Evolutionary conservation across 257 asterid genomes (phyloP), one percentile per base, ranked within the genome.

Genomic region (Euphrasia confusa): DNA sequence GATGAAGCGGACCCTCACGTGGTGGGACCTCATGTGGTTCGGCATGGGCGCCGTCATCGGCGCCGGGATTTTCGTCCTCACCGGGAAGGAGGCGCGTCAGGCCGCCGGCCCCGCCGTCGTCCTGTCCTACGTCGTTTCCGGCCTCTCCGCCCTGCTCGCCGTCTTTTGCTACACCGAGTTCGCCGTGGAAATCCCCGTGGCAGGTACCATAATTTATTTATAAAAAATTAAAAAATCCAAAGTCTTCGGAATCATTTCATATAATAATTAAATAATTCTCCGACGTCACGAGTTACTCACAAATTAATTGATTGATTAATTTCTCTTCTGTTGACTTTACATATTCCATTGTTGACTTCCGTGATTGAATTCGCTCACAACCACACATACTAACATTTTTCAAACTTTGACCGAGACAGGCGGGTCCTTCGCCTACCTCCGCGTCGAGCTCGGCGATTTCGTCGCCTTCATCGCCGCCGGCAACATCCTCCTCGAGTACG

Each of bases 361-460:
- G 13, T 21, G 24, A 21, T 21, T 21, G 24, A 21, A 21, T 21
- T 21, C 1, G 24, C 24, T 21, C 24, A 21, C 24, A 21, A 21
- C 24, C 24, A 21, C 24, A 21, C 24, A 21, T 1, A 42, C 2
- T 2, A 42, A 9, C 9, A 42, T 7, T 7, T 7, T 42, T 42
- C 4, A 42, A 42, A 4, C 0, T 30, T 30, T 30, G 33, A 5
- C 33, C 5, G 33, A 21, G 24, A 21, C 55, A 50, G 55, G 97
- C 27, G 97, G 97, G 42, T 87, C 97, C 9, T 90, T 90, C 60
- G 87, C 96, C 27, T 90, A 90, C 82, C 54, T 90, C 42, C 71
- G 96, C 54, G 96, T 90, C 67, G 96, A 87, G 80, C 86, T 90
- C 4, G 97, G 97, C 2, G 96, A 90, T 17, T 90, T 90, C 68